phyloP scores from a whole-genome alignment of 495 filamentous ascomycete species.

The Aspergillus saccharolyticus region DNA sequence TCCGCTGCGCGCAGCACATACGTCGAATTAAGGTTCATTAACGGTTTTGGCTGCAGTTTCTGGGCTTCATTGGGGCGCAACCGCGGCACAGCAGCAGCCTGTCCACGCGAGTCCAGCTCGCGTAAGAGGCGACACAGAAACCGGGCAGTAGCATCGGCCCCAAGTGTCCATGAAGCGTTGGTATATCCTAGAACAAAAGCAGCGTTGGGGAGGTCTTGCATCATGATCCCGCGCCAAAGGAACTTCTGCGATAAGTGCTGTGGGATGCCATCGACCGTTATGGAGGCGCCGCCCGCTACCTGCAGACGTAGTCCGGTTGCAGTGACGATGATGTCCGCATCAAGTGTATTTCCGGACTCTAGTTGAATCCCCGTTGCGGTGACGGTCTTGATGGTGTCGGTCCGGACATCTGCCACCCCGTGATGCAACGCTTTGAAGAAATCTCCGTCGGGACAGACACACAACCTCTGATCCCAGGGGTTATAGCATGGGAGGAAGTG shows the following conservation, averaged over 20 bases:
- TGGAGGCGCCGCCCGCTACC: constrained; percentile 44
- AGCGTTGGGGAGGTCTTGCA: constrained; percentile 56
- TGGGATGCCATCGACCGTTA: constrained; percentile 52
- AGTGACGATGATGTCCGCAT: constrained; percentile 68
- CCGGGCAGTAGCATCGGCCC: constrained; percentile 49
- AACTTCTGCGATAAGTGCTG: constrained; percentile 42
- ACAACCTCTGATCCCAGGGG: constrained; percentile 71
- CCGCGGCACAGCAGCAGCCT: constrained; percentile 34
- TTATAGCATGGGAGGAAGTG: constrained; percentile 70
- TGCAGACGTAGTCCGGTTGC: constrained; percentile 64
- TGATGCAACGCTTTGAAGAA: constrained; percentile 59
- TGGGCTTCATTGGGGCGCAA: constrained; percentile 29
- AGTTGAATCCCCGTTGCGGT: constrained; percentile 54
- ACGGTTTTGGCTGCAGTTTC: constrained; percentile 27
- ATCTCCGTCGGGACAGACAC: constrained; percentile 65
- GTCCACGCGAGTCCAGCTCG: constrained; percentile 35
- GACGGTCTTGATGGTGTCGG: constrained; percentile 62
- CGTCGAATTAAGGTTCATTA: constrained; percentile 47
- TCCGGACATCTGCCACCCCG: constrained; percentile 58
- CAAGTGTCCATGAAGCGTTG: constrained; percentile 56
- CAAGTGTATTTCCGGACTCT: constrained; percentile 49
- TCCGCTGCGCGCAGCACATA: constrained; percentile 42
- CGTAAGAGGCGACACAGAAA: constrained; percentile 43
- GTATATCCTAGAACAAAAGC: constrained; percentile 54
- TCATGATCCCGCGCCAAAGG: constrained; percentile 57